Percentiles rank a stretch among this genome's conserved stretches.
phyloP scores from a whole-genome alignment of 768 basidiomycete species.

The Naganishia vishniacii region DNA sequence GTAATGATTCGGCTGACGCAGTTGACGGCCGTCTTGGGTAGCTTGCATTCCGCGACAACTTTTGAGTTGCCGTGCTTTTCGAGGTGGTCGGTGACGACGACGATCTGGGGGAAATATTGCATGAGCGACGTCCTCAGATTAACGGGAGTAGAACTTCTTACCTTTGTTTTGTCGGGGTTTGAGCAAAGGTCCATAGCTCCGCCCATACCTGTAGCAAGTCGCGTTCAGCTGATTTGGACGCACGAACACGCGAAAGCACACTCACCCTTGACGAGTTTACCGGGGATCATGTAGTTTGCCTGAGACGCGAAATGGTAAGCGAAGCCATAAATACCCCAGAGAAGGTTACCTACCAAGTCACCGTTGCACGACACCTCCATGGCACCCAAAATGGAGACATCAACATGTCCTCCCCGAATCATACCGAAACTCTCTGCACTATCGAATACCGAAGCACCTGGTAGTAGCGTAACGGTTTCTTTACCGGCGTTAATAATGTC shows the following conservation, averaged over 20 bases:
- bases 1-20: constrained; percentile 88
- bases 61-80: constrained; percentile 86
- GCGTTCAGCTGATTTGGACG: neutral
- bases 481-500: constrained; percentile 48
- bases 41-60: constrained; percentile 70
- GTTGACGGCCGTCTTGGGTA: constrained; percentile 83
- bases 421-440: constrained; percentile 92
- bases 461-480: constrained; percentile 68
- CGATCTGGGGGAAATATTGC: constrained; percentile 51
- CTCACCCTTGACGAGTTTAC: constrained; percentile 55
- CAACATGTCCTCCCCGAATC: constrained; percentile 94
- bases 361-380: constrained; percentile 88
- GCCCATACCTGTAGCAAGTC: constrained; percentile 64
- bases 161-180: constrained; percentile 87
- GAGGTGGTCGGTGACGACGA: constrained; percentile 82
- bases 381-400: constrained; percentile 80
- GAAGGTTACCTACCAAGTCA: constrained; percentile 56
- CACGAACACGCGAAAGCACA: neutral
- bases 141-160: constrained; percentile 21
- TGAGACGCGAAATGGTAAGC: constrained; percentile 9
- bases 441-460: constrained; percentile 87
- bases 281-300: constrained; percentile 97
- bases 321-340: neutral
- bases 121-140: neutral
- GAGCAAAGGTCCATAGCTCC: constrained; percentile 96